Conservation (phyloP, 805 yeast species). For the Candida ficus region DNA sequence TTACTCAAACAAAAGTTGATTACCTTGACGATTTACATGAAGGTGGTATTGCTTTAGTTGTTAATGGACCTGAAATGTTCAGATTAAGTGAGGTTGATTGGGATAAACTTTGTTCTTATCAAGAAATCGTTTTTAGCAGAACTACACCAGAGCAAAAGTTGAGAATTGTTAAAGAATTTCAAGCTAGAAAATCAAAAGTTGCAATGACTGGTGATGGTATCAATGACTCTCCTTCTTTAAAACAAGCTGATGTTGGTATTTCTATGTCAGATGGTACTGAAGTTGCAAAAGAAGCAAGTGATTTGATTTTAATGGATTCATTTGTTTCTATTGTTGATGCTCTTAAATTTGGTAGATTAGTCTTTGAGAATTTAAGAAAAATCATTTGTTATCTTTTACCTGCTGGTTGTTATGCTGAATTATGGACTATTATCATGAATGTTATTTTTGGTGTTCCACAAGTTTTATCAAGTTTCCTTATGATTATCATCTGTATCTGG, state of each 20-base stretch:
- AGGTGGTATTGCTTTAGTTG: constrained; percentile 23
- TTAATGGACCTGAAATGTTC: constrained; percentile 31
- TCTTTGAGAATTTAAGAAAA: constrained; percentile 44
- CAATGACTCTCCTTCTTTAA: constrained; percentile 82
- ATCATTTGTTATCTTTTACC: constrained; percentile 44
- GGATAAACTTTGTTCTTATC: constrained; percentile 33
- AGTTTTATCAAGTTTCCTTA: constrained; percentile 41
- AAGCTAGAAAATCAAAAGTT: constrained; percentile 66
- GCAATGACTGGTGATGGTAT: constrained; percentile 96
- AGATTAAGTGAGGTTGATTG: constrained; percentile 35
- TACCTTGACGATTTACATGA: constrained; percentile 21
- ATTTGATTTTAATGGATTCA: constrained; percentile 21
- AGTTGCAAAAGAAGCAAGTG: constrained; percentile 24
- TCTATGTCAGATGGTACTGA: constrained; percentile 47
- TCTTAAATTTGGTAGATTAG: constrained; percentile 38
- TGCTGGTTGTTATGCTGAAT: constrained; percentile 47
- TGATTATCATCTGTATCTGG: constrained; percentile 45
- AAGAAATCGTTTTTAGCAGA: constrained; percentile 35
- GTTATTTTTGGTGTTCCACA: constrained; percentile 47
- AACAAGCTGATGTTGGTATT: constrained; percentile 79
- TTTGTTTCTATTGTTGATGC: constrained; percentile 33
- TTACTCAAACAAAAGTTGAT: constrained; percentile 14
- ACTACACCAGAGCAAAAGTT: constrained; percentile 47
- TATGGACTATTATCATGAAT: constrained; percentile 45
- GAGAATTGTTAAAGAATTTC: constrained; percentile 42